These are phyloP conservation scores for Ceriops zippeliana DNA, from an alignment of 345 rosid genomes.

Conservation along the genomic window DNA sequence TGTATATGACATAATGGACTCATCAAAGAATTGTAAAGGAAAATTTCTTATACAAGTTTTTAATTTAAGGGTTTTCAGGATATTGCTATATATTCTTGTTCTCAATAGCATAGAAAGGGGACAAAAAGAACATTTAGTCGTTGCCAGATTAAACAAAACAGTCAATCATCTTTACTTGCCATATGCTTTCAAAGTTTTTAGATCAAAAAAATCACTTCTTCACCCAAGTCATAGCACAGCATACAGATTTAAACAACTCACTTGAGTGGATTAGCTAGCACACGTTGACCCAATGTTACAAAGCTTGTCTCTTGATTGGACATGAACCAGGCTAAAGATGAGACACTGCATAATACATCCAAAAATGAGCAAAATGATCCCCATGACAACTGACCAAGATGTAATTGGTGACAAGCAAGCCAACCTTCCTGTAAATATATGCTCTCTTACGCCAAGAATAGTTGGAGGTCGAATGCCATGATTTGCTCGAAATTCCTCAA, in stretches of 20 bases:
- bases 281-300: constrained; percentile 96
- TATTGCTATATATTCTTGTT: too few species aligned
- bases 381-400: constrained; percentile 6
- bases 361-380: constrained; percentile 24
- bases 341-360: constrained; percentile 67
- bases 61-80: too few species aligned
- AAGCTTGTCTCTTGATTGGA: constrained; percentile 99
- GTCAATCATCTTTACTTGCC: too few species aligned
- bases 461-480: constrained; percentile 97
- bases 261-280: constrained; percentile 87
- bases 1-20: too few species aligned
- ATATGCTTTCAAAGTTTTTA: too few species aligned
- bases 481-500: constrained; percentile 81
- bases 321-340: constrained; percentile 98
- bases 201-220: background rate
- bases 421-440: constrained; percentile 97
- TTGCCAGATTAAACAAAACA: too few species aligned
- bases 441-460: constrained; percentile 93
- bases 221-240: background rate
- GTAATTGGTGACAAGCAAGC: constrained; percentile 5
- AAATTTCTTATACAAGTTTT: too few species aligned
- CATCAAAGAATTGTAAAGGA: too few species aligned
- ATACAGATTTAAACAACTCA: constrained; percentile 39
- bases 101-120: too few species aligned
- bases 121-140: too few species aligned